Conservation (phyloP, 2,329 filamentous ascomycete species). For the Trichoderma guizhouense region DNA sequence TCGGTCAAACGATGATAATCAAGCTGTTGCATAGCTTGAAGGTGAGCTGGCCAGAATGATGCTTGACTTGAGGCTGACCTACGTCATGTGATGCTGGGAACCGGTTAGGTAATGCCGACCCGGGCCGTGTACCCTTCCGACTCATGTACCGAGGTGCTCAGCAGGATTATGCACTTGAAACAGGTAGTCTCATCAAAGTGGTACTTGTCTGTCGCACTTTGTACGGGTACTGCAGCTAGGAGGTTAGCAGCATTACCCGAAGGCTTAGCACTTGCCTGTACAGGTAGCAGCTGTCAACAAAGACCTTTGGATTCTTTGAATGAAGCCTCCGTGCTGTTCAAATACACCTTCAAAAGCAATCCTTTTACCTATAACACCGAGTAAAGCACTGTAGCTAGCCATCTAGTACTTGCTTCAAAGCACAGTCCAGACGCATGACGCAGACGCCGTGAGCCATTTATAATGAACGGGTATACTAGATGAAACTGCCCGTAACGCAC, state of each 20-base stretch:
- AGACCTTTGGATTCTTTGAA: not conserved
- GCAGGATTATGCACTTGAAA: not conserved
- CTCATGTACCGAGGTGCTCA: not conserved
- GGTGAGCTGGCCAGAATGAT: conserved; percentile 12
- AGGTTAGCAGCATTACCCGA: not conserved
- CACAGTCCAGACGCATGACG: no score
- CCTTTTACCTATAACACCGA: not conserved
- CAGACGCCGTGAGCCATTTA: not conserved
- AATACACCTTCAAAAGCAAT: not conserved
- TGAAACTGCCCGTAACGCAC: not conserved
- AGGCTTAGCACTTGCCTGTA: not conserved
- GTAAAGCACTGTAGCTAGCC: no score
- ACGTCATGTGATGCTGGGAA: conserved; percentile 11
- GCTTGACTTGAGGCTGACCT: conserved; percentile 3
- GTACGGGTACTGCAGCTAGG: not conserved
- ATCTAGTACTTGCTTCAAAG: no score
- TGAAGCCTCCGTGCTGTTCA: not conserved
- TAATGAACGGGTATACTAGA: not conserved
- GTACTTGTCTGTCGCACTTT: not conserved
- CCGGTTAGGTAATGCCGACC: not conserved
- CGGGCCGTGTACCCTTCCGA: not conserved
- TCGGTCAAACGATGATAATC: not conserved
- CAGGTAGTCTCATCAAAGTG: not conserved
- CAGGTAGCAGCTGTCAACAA: not conserved
- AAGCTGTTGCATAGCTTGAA: not conserved